Percentiles rank a stretch among this genome's conserved stretches.
These are phyloP conservation scores for Phragmites australis DNA, from an alignment of 176 grass and related monocot genomes.

Conservation along the genomic window DNA sequence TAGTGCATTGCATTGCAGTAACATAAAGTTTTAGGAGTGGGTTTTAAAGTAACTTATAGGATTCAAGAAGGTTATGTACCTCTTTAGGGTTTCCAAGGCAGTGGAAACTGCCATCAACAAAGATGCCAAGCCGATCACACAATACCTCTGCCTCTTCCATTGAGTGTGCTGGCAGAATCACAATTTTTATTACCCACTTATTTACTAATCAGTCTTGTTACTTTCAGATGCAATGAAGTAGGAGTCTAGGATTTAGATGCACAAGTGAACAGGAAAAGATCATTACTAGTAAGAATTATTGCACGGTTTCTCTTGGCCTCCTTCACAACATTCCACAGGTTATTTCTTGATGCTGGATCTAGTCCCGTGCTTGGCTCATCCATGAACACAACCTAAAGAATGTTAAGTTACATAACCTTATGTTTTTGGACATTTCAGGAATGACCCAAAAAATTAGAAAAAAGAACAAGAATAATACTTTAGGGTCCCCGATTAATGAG, in stretches of 20 bases:
- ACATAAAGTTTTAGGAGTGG: not conserved
- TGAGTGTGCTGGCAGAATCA: slow-evolving; percentile 53
- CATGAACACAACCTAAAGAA: slow-evolving; percentile 81
- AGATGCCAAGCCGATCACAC: slow-evolving; percentile 64
- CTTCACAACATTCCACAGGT: slow-evolving; percentile 75
- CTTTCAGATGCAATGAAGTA: slow-evolving; percentile 6
- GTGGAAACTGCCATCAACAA: slow-evolving; percentile 57
- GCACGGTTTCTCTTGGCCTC: slow-evolving; percentile 63
- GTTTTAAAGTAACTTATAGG: not conserved
- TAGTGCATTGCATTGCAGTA: not conserved
- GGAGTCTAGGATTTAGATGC: slow-evolving; percentile 10
- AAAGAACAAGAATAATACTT: slow-evolving; percentile 41
- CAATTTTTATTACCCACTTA: slow-evolving; percentile 26
- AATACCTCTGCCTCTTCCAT: slow-evolving; percentile 75
- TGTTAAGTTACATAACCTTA: slow-evolving; percentile 27
- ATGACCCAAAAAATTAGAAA: slow-evolving; percentile 13
- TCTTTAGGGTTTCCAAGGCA: slow-evolving; percentile 74
- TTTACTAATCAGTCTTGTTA: not conserved
- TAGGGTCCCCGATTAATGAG: slow-evolving; percentile 76
- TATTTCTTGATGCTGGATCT: slow-evolving; percentile 76
- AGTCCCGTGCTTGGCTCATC: slow-evolving; percentile 91
- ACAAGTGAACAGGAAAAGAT: slow-evolving; percentile 29
- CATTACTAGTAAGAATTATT: slow-evolving; percentile 73
- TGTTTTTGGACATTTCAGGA: not conserved
- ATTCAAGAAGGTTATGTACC: slow-evolving; percentile 21